Evolutionary conservation across 108 stramenopile genomes (phyloP).

Genomic region (Schizochytrium sp.): DNA sequence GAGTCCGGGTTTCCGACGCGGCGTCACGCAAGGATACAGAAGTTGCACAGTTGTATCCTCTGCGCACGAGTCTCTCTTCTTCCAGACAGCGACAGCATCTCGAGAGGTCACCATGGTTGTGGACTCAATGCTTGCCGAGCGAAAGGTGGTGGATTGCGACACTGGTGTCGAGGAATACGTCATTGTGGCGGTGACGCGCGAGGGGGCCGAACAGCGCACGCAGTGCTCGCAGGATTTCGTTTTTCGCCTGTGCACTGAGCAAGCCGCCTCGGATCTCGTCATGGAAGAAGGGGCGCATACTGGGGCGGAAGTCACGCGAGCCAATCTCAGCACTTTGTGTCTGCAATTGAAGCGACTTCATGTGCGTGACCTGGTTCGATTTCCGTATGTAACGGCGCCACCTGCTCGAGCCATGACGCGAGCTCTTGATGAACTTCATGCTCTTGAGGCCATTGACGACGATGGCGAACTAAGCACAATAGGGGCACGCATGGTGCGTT

Average conservation of each 20-base stretch:
- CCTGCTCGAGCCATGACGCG: not conserved
- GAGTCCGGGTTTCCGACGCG: not conserved
- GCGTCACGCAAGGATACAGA: not conserved
- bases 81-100: not conserved
- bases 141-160: not conserved
- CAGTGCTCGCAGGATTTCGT: not conserved
- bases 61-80: not conserved
- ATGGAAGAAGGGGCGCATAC: not conserved
- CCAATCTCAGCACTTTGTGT: not conserved
- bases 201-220: not conserved
- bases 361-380: not conserved
- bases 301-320: not conserved
- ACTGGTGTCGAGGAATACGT: not conserved
- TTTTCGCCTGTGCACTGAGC: not conserved
- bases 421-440: not conserved
- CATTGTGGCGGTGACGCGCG: not conserved
- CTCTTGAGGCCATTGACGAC: not conserved
- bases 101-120: not conserved
- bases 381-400: not conserved
- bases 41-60: not conserved
- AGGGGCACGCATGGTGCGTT: not conserved
- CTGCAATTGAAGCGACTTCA: not conserved
- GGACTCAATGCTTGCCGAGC: not conserved
- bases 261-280: not conserved
- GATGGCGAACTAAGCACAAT: not conserved